A percentile compares a stretch with the other conserved stretches of the same genome.
Evolutionary conservation across 371 early-diverging fungal species (phyloP).

Genomic region (Capillidium heterosporum): DNA sequence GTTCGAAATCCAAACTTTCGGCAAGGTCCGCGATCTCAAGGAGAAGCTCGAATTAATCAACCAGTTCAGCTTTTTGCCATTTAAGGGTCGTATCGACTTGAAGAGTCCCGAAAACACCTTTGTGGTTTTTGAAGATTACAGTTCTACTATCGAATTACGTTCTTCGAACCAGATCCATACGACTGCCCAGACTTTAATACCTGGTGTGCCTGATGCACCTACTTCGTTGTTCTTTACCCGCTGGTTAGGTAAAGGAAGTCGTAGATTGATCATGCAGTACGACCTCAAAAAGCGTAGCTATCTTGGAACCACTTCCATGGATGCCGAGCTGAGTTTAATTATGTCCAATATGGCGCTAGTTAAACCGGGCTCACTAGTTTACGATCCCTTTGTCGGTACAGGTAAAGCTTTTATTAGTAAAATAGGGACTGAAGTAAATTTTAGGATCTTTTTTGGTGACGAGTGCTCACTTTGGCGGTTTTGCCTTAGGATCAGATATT

Average conservation of each 20-base stretch:
- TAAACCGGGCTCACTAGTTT: constrained; percentile 53
- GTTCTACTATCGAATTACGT: constrained; percentile 9
- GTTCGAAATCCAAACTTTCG: constrained; percentile 62
- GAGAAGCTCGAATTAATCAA: constrained; percentile 67
- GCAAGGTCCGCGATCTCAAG: constrained; percentile 36
- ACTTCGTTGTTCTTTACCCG: neutral
- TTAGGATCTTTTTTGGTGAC: constrained; percentile 66
- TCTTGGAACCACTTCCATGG: constrained; percentile 93
- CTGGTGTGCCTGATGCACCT: neutral
- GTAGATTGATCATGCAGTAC: constrained; percentile 53
- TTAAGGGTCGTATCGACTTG: constrained; percentile 61
- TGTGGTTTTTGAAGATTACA: constrained; percentile 61
- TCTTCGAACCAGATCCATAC: constrained; percentile 13
- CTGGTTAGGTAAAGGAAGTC: constrained; percentile 40
- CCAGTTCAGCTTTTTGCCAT: constrained; percentile 51
- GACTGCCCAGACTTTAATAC: neutral
- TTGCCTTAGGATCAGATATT: constrained; percentile 86
- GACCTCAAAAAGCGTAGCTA: constrained; percentile 86
- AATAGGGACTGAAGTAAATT: neutral
- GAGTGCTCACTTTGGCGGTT: constrained; percentile 83
- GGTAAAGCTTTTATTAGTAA: constrained; percentile 16
- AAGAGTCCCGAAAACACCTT: constrained; percentile 67
- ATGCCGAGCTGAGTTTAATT: constrained; percentile 86
- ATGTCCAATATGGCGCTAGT: constrained; percentile 90
- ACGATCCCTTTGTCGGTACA: constrained; percentile 97